phyloP scores from a whole-genome alignment of 2,329 filamentous ascomycete genomes.

The Claviceps digitariae region DNA sequence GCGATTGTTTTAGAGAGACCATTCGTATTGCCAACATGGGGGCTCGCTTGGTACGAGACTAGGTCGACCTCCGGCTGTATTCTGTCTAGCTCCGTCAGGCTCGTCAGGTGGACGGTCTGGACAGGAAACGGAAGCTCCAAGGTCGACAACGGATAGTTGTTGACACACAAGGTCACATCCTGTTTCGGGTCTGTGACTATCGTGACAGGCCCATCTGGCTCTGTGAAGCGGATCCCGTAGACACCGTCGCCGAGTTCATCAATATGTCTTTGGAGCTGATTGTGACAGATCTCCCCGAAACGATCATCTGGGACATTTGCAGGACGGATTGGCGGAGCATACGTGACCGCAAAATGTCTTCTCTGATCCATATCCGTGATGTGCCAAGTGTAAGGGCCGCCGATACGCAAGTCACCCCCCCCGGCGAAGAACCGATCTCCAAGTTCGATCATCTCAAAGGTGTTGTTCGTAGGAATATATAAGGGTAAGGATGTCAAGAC shows the following conservation, averaged over 20 bases:
- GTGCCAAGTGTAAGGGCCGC: not conserved
- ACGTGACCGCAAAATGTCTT: not conserved
- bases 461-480: too few species aligned
- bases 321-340: too few species aligned
- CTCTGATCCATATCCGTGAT: not conserved
- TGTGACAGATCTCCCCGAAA: constrained; percentile 9
- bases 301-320: too few species aligned
- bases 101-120: constrained; percentile 7
- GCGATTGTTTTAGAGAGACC: constrained; percentile 5
- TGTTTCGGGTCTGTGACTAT: constrained; percentile 13
- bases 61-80: constrained; percentile 15
- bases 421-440: too few species aligned
- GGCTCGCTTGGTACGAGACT: constrained; percentile 7
- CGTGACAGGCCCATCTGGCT: constrained; percentile 7
- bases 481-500: too few species aligned
- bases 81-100: constrained; percentile 17
- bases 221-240: constrained; percentile 12
- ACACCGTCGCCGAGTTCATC: constrained; percentile 9
- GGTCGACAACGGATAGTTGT: constrained; percentile 12
- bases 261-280: constrained; percentile 11
- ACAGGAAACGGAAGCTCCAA: constrained; percentile 8
- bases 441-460: too few species aligned
- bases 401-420: too few species aligned
- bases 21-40: constrained; percentile 1
- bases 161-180: constrained; percentile 14